Evolutionary conservation across 805 yeast species (phyloP).

Genomic region (Yamadazyma takamatsuzukensis): DNA sequence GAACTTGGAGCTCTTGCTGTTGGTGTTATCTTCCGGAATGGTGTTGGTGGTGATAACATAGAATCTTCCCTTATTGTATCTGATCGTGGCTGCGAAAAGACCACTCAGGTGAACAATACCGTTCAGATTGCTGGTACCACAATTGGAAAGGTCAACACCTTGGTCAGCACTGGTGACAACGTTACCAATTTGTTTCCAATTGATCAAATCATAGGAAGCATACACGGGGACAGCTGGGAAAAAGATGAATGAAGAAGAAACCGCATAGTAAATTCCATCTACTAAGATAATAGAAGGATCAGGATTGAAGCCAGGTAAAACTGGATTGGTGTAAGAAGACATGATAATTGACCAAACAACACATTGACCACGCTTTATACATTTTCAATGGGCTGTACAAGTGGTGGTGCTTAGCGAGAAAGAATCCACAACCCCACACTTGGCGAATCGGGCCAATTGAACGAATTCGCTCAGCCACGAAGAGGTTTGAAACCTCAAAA

Average conservation of each 20-base stretch:
- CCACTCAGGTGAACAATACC: conserved; percentile 3
- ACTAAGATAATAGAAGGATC: conserved; percentile 5
- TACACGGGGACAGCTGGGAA: conserved; percentile 6
- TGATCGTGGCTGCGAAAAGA: conserved; percentile 6
- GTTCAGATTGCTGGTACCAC: conserved; percentile 1
- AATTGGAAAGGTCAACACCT: conserved; percentile 2
- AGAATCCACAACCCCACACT: no score
- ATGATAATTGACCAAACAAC: no score
- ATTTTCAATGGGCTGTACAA: no score
- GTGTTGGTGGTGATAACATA: conserved; percentile 5
- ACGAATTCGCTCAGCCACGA: no score
- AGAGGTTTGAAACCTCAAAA: no score
- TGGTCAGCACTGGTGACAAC: conserved; percentile 3
- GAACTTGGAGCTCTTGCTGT: conserved; percentile 1
- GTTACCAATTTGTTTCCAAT: conserved; percentile 7
- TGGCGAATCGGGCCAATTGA: no score
- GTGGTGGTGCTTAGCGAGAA: no score
- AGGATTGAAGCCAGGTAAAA: conserved; percentile 5
- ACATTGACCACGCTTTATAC: no score
- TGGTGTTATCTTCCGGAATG: background rate
- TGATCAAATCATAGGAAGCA: conserved; percentile 7
- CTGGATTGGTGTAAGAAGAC: conserved; percentile 4
- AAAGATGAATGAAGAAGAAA: conserved; percentile 4
- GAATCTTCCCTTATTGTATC: conserved; percentile 6
- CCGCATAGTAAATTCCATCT: conserved; percentile 7